These are phyloP conservation scores for sweet orange (Citrus sinensis) DNA, from an alignment of 345 rosid species.

Conservation along the genomic window DVS_A1.0 CM039165.1:34384501-34385000, in stretches of 20 bases:
- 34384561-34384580: slow-evolving; percentile 86
- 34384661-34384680: slow-evolving; percentile 89
- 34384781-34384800: neutral
- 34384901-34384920: neutral
- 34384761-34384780: neutral
- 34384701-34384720: neutral
- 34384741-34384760: neutral
- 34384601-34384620: slow-evolving; percentile 75
- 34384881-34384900: neutral
- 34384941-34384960: neutral
- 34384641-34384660: slow-evolving; percentile 78
- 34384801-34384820: too few relatives aligned
- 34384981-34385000: neutral
- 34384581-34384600: slow-evolving; percentile 69
- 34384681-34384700: slow-evolving; percentile 65
- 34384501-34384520: slow-evolving; percentile 80
- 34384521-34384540: slow-evolving; percentile 56
- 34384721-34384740: neutral
- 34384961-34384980: neutral
- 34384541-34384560: slow-evolving; percentile 71
- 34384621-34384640: slow-evolving; percentile 74
- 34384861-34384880: neutral
- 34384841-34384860: neutral
- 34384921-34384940: neutral
- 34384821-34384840: neutral